A percentile compares a stretch with the other conserved stretches of the same genome.
Conservation (phyloP, 2,329 filamentous ascomycete genomes). For the Sporothrix dimorphospora region DNA sequence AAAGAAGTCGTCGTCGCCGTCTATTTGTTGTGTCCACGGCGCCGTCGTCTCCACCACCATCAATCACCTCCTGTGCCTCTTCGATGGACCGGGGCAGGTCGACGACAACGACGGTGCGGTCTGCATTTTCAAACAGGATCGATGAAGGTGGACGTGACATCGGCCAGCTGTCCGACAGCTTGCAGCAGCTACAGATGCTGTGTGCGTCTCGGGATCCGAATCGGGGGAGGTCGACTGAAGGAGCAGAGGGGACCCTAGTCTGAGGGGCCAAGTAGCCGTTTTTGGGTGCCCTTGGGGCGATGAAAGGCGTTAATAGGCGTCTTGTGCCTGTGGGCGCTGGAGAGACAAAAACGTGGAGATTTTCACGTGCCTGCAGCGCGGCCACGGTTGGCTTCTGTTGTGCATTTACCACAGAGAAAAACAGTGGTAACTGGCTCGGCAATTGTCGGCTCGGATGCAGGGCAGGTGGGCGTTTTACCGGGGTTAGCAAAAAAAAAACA, state of each 20-base stretch:
- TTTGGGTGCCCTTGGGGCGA: too few species aligned
- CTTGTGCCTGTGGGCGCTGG: not conserved
- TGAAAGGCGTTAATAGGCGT: not conserved
- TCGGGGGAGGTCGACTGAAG: not conserved
- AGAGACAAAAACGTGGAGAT: not conserved
- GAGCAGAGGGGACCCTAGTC: not conserved
- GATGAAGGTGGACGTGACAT: slow-evolving; percentile 33
- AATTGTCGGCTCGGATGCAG: slow-evolving; percentile 30
- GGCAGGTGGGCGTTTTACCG: slow-evolving; percentile 19
- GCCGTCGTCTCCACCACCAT: not conserved
- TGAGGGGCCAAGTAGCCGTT: slow-evolving; percentile 16
- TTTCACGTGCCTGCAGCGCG: slow-evolving; percentile 24
- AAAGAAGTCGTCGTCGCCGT: slow-evolving; percentile 48
- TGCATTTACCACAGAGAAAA: not conserved
- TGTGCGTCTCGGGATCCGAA: not conserved
- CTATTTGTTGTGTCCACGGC: not conserved
- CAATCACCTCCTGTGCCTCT: slow-evolving; percentile 56
- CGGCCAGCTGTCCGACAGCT: slow-evolving; percentile 4
- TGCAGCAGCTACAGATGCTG: not conserved
- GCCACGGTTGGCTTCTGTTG: not conserved
- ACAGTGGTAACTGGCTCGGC: slow-evolving; percentile 16
- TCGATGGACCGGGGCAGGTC: slow-evolving; percentile 74
- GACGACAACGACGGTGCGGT: slow-evolving; percentile 58
- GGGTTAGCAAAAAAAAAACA: slow-evolving; percentile 20
- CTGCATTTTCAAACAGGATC: slow-evolving; percentile 59